A percentile compares a stretch with the other conserved stretches of the same genome.
Conservation (phyloP, 2,329 filamentous ascomycete genomes). For the Sclerotinia minor region DNA sequence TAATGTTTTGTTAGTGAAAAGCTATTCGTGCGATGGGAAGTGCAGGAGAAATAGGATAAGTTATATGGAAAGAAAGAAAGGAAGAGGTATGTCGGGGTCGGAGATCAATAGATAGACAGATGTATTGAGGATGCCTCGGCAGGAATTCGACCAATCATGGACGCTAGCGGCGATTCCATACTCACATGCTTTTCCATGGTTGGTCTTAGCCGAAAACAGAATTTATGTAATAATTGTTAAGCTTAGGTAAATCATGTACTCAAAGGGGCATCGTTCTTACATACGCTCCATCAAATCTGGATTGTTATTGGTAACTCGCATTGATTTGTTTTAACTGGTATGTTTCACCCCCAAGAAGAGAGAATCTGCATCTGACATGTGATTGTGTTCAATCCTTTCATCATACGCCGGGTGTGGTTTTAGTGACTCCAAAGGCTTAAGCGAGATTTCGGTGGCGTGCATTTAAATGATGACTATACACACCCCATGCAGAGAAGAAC, state of each 20-base stretch:
- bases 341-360: background rate
- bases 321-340: background rate
- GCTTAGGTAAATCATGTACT: conserved; percentile 1
- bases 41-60: background rate
- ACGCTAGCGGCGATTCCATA: conserved; percentile 4
- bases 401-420: background rate
- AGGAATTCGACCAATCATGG: conserved; percentile 22
- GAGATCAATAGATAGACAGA: conserved; percentile 2
- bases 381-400: background rate
- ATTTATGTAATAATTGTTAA: conserved; percentile 2
- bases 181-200: conserved; percentile 24
- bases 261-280: background rate
- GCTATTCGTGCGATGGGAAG: conserved; percentile 1
- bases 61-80: conserved; percentile 4
- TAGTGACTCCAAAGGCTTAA: background rate
- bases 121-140: conserved; percentile 23
- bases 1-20: background rate
- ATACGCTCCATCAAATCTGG: background rate
- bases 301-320: background rate
- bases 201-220: conserved; percentile 20
- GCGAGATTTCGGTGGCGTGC: background rate
- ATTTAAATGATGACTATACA: background rate
- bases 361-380: conserved; percentile 12
- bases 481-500: background rate
- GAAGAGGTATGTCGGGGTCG: background rate